These are phyloP conservation scores for Trichoderma sp. DNA, from an alignment of 2,329 filamentous ascomycete species.

Conservation along the genomic window DNA sequence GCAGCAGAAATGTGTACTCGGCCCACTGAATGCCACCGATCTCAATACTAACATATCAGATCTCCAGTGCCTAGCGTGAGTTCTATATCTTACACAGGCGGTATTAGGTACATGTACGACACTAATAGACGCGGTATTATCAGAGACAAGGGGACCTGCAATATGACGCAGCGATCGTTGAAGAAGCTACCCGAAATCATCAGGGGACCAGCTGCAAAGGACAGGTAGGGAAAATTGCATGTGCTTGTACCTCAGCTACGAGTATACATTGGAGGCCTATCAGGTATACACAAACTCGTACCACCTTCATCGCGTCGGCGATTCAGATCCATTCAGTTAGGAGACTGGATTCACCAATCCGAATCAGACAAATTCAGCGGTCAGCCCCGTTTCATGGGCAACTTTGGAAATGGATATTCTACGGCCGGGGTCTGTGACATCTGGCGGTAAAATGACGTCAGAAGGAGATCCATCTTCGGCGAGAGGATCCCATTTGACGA, in stretches of 20 bases:
- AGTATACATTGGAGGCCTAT: not conserved
- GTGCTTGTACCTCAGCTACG: not conserved
- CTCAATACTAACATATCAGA: not conserved
- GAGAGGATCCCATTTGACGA: not conserved
- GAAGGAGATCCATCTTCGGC: not conserved
- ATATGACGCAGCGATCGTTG: not conserved
- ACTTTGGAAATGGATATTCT: not conserved
- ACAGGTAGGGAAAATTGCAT: not conserved
- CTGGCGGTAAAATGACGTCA: constrained; percentile 11
- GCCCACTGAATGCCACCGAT: constrained; percentile 1
- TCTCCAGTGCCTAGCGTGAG: not conserved
- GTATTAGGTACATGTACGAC: not conserved
- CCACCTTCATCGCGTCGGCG: not conserved
- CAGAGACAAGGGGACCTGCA: not conserved
- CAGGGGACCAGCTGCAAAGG: not conserved
- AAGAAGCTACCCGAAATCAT: not conserved
- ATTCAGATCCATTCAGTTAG: not conserved
- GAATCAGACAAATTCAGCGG: not conserved
- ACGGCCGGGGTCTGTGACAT: constrained; percentile 5
- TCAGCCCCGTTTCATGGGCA: not conserved
- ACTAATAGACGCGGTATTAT: not conserved
- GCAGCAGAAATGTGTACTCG: not conserved
- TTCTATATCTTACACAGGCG: not conserved
- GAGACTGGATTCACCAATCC: not conserved
- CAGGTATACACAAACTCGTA: not conserved